Evolutionary conservation across 75 land plant genomes (phyloP), one percentile per base, ranked within the genome.

Genomic region (Picea sitchensis): DNA sequence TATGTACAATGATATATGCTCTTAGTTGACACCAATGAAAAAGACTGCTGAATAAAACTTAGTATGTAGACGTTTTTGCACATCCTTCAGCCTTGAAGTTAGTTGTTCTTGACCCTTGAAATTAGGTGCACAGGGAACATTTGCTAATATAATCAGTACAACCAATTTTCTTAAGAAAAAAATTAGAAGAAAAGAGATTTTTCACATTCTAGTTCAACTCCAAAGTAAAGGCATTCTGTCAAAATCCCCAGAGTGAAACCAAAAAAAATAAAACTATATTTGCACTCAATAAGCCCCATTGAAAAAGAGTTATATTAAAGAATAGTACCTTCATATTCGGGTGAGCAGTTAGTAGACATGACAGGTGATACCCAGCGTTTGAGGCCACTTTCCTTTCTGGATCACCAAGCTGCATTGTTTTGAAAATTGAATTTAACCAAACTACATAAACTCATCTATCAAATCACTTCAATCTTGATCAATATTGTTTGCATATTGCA

Each of bases 261-360:
- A 13, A 38, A 0, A 38, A 68, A 34, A 17, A 14, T 18, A 32
- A 12, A 38, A 4, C 17, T 44, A 38, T 17, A 38, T 68, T 20
- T 15, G 44, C 72, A 41, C 4, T 41, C 44, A 38, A 68, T 68
- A 8, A 68, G 72, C n/a, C 72, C 72, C 18, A 68, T 68, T 68
- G n/a, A 18, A 65, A 68, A 34, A 68, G 32, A 12, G 44, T 41
- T 41, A 41, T 41, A 54, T 57, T 58, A 26, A 26, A 56, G 32
- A 69, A 59, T 12, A 14, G 58, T 84, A 96, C 99, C 96, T 93
- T 98, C 99, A 98, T 98, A 63, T 93, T 95, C 60, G 99, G 99
- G 87, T 95, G 98, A 2, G 82, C 89, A 60, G 91, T 79, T 67
- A 98, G 82, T 76, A 98, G 91, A 68, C 88, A 88, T 57, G 94